Conservation (phyloP, 1,284 basidiomycete species). For the Papiliotrema nemorosa region DNA sequence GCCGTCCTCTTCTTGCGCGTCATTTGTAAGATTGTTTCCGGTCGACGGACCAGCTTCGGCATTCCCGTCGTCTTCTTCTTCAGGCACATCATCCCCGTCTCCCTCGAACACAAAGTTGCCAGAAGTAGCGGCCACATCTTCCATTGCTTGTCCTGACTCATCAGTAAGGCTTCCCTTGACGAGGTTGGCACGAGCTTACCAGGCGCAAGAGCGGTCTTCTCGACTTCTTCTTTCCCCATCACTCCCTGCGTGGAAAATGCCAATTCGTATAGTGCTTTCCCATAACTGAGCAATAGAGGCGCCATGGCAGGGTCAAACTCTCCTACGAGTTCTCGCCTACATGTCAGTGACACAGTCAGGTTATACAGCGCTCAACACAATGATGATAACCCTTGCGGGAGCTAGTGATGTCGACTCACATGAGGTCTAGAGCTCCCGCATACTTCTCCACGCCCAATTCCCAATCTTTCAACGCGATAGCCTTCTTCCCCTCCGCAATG, state of each 20-base stretch:
- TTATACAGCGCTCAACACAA: background rate
- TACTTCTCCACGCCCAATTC: slow-evolving; percentile 81
- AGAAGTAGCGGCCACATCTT: slow-evolving; percentile 1
- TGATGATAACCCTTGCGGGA: background rate
- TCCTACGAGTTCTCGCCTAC: slow-evolving; percentile 60
- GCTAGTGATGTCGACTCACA: slow-evolving; percentile 55
- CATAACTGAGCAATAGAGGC: slow-evolving; percentile 79
- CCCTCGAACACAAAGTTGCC: slow-evolving; percentile 35
- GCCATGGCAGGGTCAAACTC: slow-evolving; percentile 74
- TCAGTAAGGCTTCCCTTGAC: background rate
- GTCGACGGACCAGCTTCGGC: slow-evolving; percentile 9
- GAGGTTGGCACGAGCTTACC: background rate
- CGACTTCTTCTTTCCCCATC: slow-evolving; percentile 68
- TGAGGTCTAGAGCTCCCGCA: slow-evolving; percentile 73
- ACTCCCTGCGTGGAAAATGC: slow-evolving; percentile 75
- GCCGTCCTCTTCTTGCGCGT: slow-evolving; percentile 2
- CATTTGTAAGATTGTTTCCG: slow-evolving; percentile 2
- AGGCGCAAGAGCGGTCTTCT: slow-evolving; percentile 51
- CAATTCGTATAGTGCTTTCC: slow-evolving; percentile 80
- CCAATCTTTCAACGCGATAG: slow-evolving; percentile 79
- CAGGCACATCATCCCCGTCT: slow-evolving; percentile 22
- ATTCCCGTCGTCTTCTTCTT: slow-evolving; percentile 14
- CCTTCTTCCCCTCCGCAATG: slow-evolving; percentile 52
- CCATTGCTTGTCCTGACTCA: slow-evolving; percentile 7
- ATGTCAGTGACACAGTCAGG: slow-evolving; percentile 2